Base-by-base conservation (phyloP, 2,329 filamentous ascomycete genomes). In the Elsinoe perseae region DNA sequence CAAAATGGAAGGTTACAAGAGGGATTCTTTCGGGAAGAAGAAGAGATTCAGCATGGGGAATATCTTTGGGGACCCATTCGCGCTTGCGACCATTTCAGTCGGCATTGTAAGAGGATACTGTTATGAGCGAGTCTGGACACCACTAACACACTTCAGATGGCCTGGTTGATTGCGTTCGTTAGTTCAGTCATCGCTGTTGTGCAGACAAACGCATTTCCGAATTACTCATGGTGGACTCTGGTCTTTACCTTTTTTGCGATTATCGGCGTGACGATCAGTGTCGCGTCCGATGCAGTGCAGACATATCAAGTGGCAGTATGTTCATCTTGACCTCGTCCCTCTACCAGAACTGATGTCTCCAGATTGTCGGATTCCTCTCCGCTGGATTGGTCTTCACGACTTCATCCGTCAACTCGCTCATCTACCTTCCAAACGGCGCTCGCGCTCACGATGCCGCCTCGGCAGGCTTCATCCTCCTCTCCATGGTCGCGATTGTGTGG, bases 401-500 rank as follows among this genome's bases (percentile, higher is more conserved):
- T 2, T 89, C 91, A 2, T 84, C 88, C 0, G 87, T 95, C 63
- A 95, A 96, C 72, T 83, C 83, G 12, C 77, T 95, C 54, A 85
- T 98, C 59, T 95, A 95, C 74, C 82, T 81, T 50, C 75, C 81
- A 40, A 79, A 84, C 60, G 84, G 83, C 30, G 80, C 89, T 54
- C 38, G 38, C 36, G 84, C 85, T 67, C 69, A 70, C 53, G 86
- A 97, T 73, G 92, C 93, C 57, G 86, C 88, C 6, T 89, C 87
- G 25, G 93, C 93, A 59, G 93, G 93, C 44, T 95, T 95, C 71
- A 95, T 98, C 60, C 78, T 98, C 54, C 77, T 97, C 46, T 92
- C 90, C 58, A 96, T 97, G 82, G 84, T 96, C 56, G 83, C 87
- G 91, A 88, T 95, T 64, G 82, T 97, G 58, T 98, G 93, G 93